phyloP scores from a whole-genome alignment of 2,329 filamentous ascomycete genomes.

The Fusarium continuum region DNA sequence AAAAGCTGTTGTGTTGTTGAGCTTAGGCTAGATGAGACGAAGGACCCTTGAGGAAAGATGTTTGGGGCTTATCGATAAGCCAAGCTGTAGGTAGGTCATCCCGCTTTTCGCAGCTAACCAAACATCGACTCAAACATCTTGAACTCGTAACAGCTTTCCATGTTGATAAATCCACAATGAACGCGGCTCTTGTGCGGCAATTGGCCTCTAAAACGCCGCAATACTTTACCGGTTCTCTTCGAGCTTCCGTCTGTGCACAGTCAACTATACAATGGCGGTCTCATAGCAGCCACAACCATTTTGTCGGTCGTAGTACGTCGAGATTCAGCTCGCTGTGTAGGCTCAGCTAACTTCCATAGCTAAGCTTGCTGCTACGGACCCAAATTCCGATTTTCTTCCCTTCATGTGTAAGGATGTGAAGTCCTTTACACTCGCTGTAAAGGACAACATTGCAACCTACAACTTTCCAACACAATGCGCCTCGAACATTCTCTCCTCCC shows the following conservation, averaged over 20 bases:
- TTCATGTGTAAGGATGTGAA: slow-evolving; percentile 35
- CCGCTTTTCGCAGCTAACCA: slow-evolving; percentile 16
- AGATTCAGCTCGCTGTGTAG: neutral
- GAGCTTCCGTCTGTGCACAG: slow-evolving; percentile 2
- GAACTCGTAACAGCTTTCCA: slow-evolving; percentile 20
- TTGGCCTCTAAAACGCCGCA: slow-evolving; percentile 10
- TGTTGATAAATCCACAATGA: slow-evolving; percentile 46
- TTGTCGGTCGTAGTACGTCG: slow-evolving; percentile 46
- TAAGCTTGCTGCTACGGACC: slow-evolving; percentile 1
- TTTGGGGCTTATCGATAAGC: slow-evolving; percentile 37
- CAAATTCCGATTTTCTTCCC: slow-evolving; percentile 15
- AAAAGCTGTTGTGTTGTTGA: neutral
- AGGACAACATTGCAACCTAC: slow-evolving; percentile 79
- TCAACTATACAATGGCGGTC: slow-evolving; percentile 39
- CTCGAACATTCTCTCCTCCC: slow-evolving; percentile 76
- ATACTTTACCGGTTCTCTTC: neutral
- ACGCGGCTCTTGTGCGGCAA: slow-evolving; percentile 44
- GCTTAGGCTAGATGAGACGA: slow-evolving; percentile 4
- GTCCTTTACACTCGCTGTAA: slow-evolving; percentile 67
- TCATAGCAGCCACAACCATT: slow-evolving; percentile 50
- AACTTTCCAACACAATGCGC: slow-evolving; percentile 82
- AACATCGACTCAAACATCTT: neutral
- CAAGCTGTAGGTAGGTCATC: slow-evolving; percentile 20
- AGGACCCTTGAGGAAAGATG: slow-evolving; percentile 15
- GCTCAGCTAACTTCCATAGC: slow-evolving; percentile 21